Base-by-base conservation (phyloP, 2,329 filamentous ascomycete genomes). In the Fusarium tanahbumbuense region DNA sequence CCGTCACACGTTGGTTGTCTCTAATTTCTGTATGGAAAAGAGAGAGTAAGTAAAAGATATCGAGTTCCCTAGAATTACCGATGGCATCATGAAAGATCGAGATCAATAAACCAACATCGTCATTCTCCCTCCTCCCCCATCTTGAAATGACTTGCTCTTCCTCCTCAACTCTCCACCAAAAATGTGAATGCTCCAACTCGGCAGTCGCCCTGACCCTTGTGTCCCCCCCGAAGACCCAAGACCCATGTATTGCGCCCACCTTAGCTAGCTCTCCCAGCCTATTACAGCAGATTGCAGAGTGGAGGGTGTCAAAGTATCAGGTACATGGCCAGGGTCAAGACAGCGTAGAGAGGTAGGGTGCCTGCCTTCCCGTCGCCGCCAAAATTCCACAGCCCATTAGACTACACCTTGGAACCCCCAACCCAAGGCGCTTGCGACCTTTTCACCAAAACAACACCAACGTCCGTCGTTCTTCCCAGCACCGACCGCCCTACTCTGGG, bases 371-470 rank as follows among this genome's bases (percentile, higher is more conserved):
- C 71, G 73, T 61, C 73, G 63, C 66, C 54, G 69, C 64, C 60
- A 70, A 71, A 73, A 71, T 73, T 71, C 68, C 68, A 71, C 68
- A 71, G 73, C 70, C 47, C 41, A 47, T 23, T 60, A 47, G 48
- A 52, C 48, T 50, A 48, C 69, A 72, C 70, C 71, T 70, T 72
- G 69, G 65, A 73, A 70, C 73, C 71, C 71, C 73, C 68, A 71
- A 61, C 68, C 42, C 64, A 55, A 61, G 63, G 73, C 71, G 71
- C 73, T 74, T 75, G 73, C 73, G 71, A 75, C 73, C 63, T 68
- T 75, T 75, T 75, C 73, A 72, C 73, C 71, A 72, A 67, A 75
- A 75, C 73, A 75, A 75, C 73, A 75, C 70, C 73, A 64, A 64
- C 59, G 48, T 54, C 55, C 46, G 56, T 57, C 56, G 47, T 52